Conservation (phyloP, 805 yeast genomes). For the Lipomyces spencermartinsiae region DNA sequence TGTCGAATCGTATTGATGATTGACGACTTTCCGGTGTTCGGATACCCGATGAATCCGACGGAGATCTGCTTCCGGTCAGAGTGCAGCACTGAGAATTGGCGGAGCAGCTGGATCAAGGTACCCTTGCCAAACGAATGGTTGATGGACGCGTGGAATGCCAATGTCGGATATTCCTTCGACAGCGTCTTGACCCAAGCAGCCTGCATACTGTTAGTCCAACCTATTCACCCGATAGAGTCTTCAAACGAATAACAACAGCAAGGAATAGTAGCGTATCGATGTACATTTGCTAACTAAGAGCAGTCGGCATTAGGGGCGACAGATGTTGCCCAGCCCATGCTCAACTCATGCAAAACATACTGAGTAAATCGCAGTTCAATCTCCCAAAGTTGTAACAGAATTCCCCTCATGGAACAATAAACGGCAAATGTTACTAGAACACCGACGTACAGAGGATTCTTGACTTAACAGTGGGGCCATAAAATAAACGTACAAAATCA, state of each 20-base stretch:
- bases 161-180: slow-evolving; percentile 88
- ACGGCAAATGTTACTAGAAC: slow-evolving; percentile 20
- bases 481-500: slow-evolving; percentile 24
- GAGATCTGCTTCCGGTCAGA: slow-evolving; percentile 94
- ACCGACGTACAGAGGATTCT: slow-evolving; percentile 42
- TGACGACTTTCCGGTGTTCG: slow-evolving; percentile 97
- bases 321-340: slow-evolving; percentile 47
- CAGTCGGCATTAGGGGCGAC: slow-evolving; percentile 44
- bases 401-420: slow-evolving; percentile 54
- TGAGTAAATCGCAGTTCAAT: slow-evolving; percentile 57
- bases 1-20: slow-evolving; percentile 91
- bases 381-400: slow-evolving; percentile 99
- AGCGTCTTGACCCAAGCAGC: slow-evolving; percentile 99
- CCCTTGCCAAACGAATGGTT: slow-evolving; percentile 98
- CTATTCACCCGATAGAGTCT: slow-evolving; percentile 38
- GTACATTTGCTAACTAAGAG: slow-evolving; percentile 94
- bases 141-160: slow-evolving; percentile 97
- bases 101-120: slow-evolving; percentile 85
- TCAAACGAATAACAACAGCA: slow-evolving; percentile 24
- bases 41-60: slow-evolving; percentile 97
- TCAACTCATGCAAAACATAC: slow-evolving; percentile 85
- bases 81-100: slow-evolving; percentile 91
- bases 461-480: slow-evolving; percentile 72
- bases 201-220: slow-evolving; percentile 51
- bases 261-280: slow-evolving; percentile 45